A percentile compares a stretch with the other conserved stretches of the same genome.
Evolutionary conservation across 106 monocot species (phyloP).

Genomic region (Dioscorea zingiberensis): DNA sequence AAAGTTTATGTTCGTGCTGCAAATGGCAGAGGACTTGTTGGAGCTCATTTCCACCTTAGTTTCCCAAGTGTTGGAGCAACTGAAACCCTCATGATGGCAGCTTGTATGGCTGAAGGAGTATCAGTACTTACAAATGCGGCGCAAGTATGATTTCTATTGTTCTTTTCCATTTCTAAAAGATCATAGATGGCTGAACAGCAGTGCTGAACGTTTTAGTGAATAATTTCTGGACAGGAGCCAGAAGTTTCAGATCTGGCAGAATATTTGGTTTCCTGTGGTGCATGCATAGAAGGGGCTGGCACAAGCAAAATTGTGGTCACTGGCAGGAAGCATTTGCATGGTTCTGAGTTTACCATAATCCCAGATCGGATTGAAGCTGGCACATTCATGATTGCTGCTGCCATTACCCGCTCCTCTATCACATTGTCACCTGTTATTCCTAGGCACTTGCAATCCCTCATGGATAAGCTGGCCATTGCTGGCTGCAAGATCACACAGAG

Average conservation of each 20-base stretch:
- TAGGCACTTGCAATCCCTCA: conserved; percentile 18
- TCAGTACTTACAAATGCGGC: conserved; percentile 49
- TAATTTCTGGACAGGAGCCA: conserved; percentile 32
- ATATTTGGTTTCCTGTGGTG: conserved; percentile 45
- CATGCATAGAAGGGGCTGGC: conserved; percentile 37
- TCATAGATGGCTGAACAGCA: too few relatives aligned
- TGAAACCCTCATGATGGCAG: conserved; percentile 55
- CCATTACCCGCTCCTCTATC: conserved; percentile 41
- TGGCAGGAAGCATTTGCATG: conserved; percentile 30
- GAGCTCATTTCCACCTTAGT: conserved; percentile 36
- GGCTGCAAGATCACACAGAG: conserved; percentile 39
- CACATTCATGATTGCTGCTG: conserved; percentile 55
- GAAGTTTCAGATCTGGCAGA: conserved; percentile 48
- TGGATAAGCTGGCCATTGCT: conserved; percentile 33
- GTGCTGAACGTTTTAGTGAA: background rate
- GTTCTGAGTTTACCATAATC: conserved; percentile 28
- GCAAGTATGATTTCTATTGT: conserved; percentile 11
- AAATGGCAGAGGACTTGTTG: conserved; percentile 45
- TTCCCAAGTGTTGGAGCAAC: conserved; percentile 57
- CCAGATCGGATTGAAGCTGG: conserved; percentile 55
- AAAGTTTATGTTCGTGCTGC: conserved; percentile 28
- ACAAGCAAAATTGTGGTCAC: conserved; percentile 30
- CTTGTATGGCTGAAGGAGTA: conserved; percentile 37
- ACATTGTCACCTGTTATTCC: conserved; percentile 44
- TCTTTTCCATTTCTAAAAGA: background rate